Base-by-base conservation (phyloP, 78 protist species). In the Dictyostelium citrinum region DNA sequence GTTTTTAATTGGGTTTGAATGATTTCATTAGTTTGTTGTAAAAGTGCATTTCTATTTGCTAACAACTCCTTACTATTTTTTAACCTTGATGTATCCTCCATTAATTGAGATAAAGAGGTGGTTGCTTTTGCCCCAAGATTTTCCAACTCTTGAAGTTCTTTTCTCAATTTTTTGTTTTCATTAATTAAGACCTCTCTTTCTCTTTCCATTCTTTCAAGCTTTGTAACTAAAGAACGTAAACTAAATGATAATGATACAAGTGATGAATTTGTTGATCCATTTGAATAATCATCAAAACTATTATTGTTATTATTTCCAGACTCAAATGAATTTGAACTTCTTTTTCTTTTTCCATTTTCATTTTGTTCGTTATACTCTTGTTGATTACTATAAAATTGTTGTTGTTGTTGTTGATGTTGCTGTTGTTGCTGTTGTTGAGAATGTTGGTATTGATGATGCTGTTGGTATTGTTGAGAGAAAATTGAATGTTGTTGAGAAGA, bases 171-270 rank as follows among this genome's bases (percentile, higher is more conserved):
- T 64, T 86, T 86, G 68, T 86, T 86, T 51, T 86, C 92, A 43
- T 33, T 60, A 9, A 86, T 27, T 31, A 86, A 29, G 41, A 77
- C 68, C 68, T 86, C 92, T 43, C 92, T 51, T 77, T 86, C 92
- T 64, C 92, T 74, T 41, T 86, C 92, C 84, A 86, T 60, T 86
- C 92, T 74, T 77, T 86, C 92, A 27, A 86, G 39, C 29, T 61
- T 86, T 29, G 35, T 77, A 2, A 86, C 79, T 24, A 77, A 8
- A 6, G 45, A 74, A 22, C 81, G 27, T 27, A 61, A 22, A 17
- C 27, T 72, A 83, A 71, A 67, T 49, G 51, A 83, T 9, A 49
- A 41, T 83, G 51, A 43, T 46, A 45, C 33, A 31, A 81, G 35
- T 29, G 84, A 81, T 51, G 61, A 27, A 35, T 29, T 27, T 7